Percentiles rank a stretch among this genome's conserved stretches.
These are phyloP conservation scores for Echria macrotheca DNA, from an alignment of 495 filamentous ascomycete species.

Conservation along the genomic window DNA sequence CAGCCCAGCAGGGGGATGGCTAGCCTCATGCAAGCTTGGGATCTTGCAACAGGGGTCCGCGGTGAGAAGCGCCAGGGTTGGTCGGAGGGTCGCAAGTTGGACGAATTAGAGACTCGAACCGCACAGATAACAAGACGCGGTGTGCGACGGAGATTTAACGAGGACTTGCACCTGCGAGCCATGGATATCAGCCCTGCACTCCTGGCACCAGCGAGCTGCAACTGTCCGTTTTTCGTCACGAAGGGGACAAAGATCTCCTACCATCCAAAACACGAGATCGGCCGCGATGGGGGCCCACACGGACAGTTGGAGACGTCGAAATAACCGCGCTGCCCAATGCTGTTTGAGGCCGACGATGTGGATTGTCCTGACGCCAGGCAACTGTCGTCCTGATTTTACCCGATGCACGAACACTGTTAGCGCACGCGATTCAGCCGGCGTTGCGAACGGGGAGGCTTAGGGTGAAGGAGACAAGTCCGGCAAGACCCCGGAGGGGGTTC, in stretches of 20 bases:
- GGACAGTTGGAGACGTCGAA: neutral
- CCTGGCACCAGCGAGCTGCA: neutral
- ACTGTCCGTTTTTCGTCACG: neutral
- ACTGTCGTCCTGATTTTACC: no score
- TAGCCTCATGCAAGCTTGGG: slow-evolving; percentile 14
- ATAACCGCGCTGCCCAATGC: neutral
- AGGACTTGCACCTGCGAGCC: neutral
- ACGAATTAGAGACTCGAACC: slow-evolving; percentile 4
- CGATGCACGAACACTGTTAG: no score
- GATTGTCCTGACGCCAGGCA: no score
- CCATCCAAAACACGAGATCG: neutral
- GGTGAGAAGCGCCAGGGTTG: neutral
- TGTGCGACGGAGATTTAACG: neutral
- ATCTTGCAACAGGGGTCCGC: slow-evolving; percentile 4
- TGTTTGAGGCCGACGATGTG: no score
- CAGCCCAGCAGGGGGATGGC: slow-evolving; percentile 12
- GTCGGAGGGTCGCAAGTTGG: neutral
- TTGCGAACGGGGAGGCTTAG: no score
- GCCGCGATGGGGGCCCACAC: neutral
- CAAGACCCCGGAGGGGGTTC: no score
- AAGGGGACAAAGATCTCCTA: neutral
- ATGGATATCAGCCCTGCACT: slow-evolving; percentile 6
- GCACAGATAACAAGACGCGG: slow-evolving; percentile 17
- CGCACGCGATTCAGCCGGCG: no score
- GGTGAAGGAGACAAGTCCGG: no score